These are phyloP conservation scores for Candida incommunis DNA, from an alignment of 805 yeast species.

Conservation along the genomic window DNA sequence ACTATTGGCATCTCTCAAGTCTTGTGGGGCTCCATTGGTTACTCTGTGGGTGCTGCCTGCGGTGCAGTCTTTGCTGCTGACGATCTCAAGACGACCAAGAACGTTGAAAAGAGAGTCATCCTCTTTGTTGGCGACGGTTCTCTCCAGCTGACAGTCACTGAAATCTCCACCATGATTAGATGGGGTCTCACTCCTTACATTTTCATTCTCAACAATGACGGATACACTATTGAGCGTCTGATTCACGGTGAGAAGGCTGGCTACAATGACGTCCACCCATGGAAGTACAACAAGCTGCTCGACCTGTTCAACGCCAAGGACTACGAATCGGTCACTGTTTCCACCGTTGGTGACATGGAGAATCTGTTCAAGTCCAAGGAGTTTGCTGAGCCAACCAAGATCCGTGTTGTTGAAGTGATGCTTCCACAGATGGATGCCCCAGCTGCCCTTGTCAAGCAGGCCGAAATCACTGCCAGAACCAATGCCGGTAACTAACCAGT, in stretches of 20 bases:
- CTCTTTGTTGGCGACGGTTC: conserved; percentile 59
- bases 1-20: conserved; percentile 44
- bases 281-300: conserved; percentile 37
- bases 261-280: conserved; percentile 48
- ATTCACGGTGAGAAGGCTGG: conserved; percentile 40
- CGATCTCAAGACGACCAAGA: conserved; percentile 22
- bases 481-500: conserved; percentile 20
- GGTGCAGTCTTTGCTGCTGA: conserved; percentile 48
- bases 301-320: conserved; percentile 42
- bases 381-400: conserved; percentile 29
- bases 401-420: conserved; percentile 42
- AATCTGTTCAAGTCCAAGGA: conserved; percentile 25
- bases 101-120: conserved; percentile 34
- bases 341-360: conserved; percentile 36
- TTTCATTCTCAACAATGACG: conserved; percentile 48
- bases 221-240: conserved; percentile 52
- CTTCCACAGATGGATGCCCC: conserved; percentile 52
- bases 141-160: conserved; percentile 52
- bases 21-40: conserved; percentile 56
- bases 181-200: conserved; percentile 43
- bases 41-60: conserved; percentile 46
- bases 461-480: conserved; percentile 40
- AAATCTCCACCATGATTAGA: conserved; percentile 42
- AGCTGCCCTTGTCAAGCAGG: conserved; percentile 48
- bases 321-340: conserved; percentile 26